Percentiles rank a stretch among this genome's conserved stretches.
Conservation (phyloP, 2,329 filamentous ascomycete genomes). For the Calonectria pseudoturangicola region DNA sequence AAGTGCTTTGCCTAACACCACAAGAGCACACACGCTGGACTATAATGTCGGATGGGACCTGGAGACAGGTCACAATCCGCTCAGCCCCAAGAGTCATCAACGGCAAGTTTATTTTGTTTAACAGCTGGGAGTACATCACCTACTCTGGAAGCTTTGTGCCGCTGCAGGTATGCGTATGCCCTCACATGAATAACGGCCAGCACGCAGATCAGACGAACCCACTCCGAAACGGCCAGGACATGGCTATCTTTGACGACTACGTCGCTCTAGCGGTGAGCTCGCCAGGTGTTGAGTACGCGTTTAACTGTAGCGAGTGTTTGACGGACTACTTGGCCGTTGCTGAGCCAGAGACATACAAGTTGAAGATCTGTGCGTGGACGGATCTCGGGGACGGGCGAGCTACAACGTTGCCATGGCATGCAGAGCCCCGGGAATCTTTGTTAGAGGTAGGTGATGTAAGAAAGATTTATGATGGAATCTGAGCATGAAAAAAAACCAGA, state of each 20-base stretch:
- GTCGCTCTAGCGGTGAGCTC: background rate
- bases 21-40: background rate
- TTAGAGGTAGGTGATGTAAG: background rate
- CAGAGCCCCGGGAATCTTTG: background rate
- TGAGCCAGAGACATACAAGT: background rate
- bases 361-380: background rate
- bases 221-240: background rate
- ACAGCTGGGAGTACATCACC: background rate
- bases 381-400: background rate
- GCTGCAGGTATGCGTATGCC: background rate
- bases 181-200: background rate
- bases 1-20: background rate
- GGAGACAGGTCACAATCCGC: background rate
- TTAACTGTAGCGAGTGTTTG: background rate
- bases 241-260: background rate
- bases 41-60: background rate
- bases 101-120: background rate
- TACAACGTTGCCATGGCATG: background rate
- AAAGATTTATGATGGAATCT: background rate
- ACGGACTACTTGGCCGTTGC: background rate
- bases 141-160: background rate
- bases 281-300: background rate
- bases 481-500: too few species aligned
- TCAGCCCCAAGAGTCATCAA: background rate
- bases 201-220: too few species aligned